These are phyloP conservation scores for Crucibulum laeve DNA, from an alignment of 768 basidiomycete species.

Conservation along the genomic window DNA sequence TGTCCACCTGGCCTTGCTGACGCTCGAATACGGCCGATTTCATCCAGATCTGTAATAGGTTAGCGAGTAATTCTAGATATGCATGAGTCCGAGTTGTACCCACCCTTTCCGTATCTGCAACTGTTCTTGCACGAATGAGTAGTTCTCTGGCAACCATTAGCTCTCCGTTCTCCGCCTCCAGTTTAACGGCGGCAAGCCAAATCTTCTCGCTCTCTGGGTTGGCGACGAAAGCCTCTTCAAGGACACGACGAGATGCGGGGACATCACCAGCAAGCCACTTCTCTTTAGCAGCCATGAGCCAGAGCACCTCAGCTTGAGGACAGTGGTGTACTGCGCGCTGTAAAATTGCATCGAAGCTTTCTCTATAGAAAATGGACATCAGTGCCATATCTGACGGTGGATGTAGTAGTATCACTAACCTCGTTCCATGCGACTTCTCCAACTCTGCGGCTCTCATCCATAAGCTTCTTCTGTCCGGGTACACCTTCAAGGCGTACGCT, in stretches of 20 bases:
- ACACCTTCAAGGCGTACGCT: conserved; percentile 88
- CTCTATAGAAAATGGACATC: conserved; percentile 36
- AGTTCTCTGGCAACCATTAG: conserved; percentile 82
- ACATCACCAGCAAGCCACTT: conserved; percentile 91
- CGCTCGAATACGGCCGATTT: conserved; percentile 95
- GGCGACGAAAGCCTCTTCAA: conserved; percentile 86
- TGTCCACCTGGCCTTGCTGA: conserved; percentile 72
- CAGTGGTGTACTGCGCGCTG: conserved; percentile 83
- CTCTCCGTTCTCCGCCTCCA: conserved; percentile 95
- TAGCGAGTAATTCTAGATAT: conserved; percentile 7
- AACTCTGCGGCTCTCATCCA: conserved; percentile 93
- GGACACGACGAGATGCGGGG: conserved; percentile 82
- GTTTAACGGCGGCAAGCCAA: conserved; percentile 95
- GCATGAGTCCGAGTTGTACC: neutral
- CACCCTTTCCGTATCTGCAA: conserved; percentile 90
- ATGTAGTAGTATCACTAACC: conserved; percentile 30
- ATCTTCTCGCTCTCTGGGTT: conserved; percentile 97
- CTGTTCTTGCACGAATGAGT: conserved; percentile 81
- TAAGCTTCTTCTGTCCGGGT: conserved; percentile 77
- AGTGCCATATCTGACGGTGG: conserved; percentile 1
- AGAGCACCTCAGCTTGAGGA: conserved; percentile 92
- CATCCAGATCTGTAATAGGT: conserved; percentile 85
- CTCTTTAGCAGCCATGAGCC: conserved; percentile 99
- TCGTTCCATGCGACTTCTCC: conserved; percentile 86
- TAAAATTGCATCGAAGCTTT: conserved; percentile 79